These are phyloP conservation scores for Alternaria infectoria DNA, from an alignment of 2,329 filamentous ascomycete genomes.

Conservation along the genomic window DNA sequence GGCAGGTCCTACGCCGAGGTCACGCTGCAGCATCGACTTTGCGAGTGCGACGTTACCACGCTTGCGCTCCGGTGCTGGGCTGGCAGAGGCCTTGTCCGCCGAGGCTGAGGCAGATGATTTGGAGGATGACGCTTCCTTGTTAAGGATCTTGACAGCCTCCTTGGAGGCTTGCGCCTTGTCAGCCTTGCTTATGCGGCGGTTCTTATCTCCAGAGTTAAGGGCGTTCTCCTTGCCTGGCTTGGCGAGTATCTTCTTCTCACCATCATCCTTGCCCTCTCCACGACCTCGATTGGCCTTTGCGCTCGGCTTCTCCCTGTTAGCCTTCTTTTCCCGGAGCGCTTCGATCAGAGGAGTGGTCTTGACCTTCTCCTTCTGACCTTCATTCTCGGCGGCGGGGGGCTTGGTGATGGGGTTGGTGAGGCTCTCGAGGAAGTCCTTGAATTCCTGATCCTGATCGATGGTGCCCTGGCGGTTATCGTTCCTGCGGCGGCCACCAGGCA, in stretches of 20 bases:
- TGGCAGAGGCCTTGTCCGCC: conserved; percentile 48
- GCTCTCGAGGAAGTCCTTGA: conserved; percentile 88
- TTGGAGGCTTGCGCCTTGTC: conserved; percentile 71
- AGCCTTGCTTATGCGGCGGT: conserved; percentile 43
- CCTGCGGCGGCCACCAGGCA: conserved; percentile 75
- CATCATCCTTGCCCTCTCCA: conserved; percentile 68
- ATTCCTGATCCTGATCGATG: conserved; percentile 95
- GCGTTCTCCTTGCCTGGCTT: conserved; percentile 44
- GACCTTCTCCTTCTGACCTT: conserved; percentile 65
- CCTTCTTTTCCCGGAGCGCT: conserved; percentile 90
- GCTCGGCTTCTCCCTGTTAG: conserved; percentile 67
- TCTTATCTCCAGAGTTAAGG: conserved; percentile 45
- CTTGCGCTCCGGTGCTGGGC: conserved; percentile 56
- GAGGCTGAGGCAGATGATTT: conserved; percentile 33
- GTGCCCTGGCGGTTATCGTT: conserved; percentile 88
- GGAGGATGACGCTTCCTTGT: conserved; percentile 53
- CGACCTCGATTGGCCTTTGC: conserved; percentile 61
- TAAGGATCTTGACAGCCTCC: conserved; percentile 66
- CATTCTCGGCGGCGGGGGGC: conserved; percentile 59
- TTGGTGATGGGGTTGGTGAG: conserved; percentile 77
- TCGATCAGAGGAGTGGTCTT: conserved; percentile 89
- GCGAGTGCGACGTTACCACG: conserved; percentile 61
- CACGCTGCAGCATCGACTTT: conserved; percentile 66
- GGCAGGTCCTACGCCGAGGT: conserved; percentile 60
- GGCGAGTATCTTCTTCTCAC: conserved; percentile 51